Percentiles rank a stretch among this genome's conserved stretches.
Evolutionary conservation across 2,329 filamentous ascomycete genomes (phyloP).

Genomic region (Thermoascus crustaceus): DNA sequence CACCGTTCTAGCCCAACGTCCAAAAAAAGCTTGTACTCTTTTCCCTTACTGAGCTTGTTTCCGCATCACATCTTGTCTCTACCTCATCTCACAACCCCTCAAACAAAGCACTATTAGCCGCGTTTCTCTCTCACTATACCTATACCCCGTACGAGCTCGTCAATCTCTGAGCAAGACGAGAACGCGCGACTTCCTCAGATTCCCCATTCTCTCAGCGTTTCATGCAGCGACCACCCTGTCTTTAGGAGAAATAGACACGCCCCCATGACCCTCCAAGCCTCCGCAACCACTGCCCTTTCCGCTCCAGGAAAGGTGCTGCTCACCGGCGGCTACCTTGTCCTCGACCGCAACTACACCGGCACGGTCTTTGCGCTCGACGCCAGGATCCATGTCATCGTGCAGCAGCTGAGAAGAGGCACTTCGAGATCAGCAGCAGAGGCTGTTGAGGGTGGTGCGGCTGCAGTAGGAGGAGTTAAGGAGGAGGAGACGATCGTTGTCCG

Average conservation of each 20-base stretch:
- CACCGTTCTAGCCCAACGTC: too few species aligned
- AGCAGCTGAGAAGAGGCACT: slow-evolving; percentile 36
- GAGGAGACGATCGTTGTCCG: slow-evolving; percentile 70
- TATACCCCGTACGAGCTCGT: too few species aligned
- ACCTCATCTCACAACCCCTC: too few species aligned
- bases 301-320: slow-evolving; percentile 94
- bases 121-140: too few species aligned
- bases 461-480: slow-evolving; percentile 51
- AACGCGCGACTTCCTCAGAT: too few species aligned
- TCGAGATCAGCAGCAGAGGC: slow-evolving; percentile 3
- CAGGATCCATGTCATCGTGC: slow-evolving; percentile 53
- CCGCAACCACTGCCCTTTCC: slow-evolving; percentile 55
- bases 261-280: neutral
- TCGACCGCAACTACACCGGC: slow-evolving; percentile 78
- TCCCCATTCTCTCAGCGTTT: too few species aligned
- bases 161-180: too few species aligned
- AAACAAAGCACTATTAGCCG: too few species aligned
- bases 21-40: too few species aligned
- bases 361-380: slow-evolving; percentile 58
- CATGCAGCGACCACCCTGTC: too few species aligned
- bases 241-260: neutral
- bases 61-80: too few species aligned
- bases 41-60: too few species aligned
- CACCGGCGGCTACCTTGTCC: slow-evolving; percentile 87
- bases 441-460: slow-evolving; percentile 8